Evolutionary conservation across 176 grass and related monocot species (phyloP), one percentile per base, ranked within the genome.

Genomic region (Pharus latifolius): DNA sequence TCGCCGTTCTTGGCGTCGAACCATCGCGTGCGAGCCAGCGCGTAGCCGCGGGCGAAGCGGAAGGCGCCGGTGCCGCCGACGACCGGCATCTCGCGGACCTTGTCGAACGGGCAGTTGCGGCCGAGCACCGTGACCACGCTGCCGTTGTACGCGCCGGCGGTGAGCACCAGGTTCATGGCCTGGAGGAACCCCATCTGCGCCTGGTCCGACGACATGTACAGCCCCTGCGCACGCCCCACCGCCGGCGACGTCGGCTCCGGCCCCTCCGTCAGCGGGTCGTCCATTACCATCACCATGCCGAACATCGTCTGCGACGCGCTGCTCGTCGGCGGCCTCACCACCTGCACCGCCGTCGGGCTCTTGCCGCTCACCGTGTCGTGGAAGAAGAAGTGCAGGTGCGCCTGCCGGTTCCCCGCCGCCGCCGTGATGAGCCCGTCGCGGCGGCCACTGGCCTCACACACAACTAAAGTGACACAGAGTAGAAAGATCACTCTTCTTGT

Each of bases 351-450:
- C 28, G 91, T 74, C 12, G 80, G 75, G 1, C 85, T 87, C 18
- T 69, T 60, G 15, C 87, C 87, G 55, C 83, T 84, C 71, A 87
- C 42, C 47, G 85, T 87, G 73, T 96, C 91, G 65, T 96, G 91
- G 78, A 96, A 91, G 84, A 49, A 96, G 80, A 96, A 96, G 79
- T 85, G 87, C 10, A 96, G 75, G 74, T 96, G 91, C 1, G 78
- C 88, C 51, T 50, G 48, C 61, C 68, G 4, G 6, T 9, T 38
- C 35, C 35, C 9, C 4, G 47, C 17, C 0, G 38, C 1, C 0
- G 38, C 28, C 0, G 19, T 42, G 16, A 49, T 5, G 3, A 1
- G 31, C 20, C 13, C 7, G 6, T 4, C 9, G 25, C 15, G 15
- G 66, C 33, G 29, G 61, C 59, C 73, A 11, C 8, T 1, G 5